Evolutionary conservation across 2,329 filamentous ascomycete genomes (phyloP).

Genomic region (Chaetomiaceae sp.): DNA sequence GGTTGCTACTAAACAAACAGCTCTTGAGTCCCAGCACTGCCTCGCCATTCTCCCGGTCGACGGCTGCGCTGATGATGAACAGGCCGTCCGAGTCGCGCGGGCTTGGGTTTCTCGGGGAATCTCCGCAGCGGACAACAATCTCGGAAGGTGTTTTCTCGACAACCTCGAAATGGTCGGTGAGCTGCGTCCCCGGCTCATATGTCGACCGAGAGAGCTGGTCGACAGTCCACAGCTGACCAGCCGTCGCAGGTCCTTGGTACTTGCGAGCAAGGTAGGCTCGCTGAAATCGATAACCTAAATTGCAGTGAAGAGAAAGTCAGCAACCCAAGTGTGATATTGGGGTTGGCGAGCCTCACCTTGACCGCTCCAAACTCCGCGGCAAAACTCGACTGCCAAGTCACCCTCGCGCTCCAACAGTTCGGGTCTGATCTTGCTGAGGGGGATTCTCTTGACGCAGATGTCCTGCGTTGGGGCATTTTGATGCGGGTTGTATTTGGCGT

Average conservation of each 20-base stretch:
- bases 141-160: constrained; percentile 56
- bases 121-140: constrained; percentile 62
- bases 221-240: constrained; percentile 56
- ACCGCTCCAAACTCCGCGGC: constrained; percentile 62
- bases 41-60: constrained; percentile 54
- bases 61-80: constrained; percentile 58
- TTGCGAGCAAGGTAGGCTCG: constrained; percentile 55
- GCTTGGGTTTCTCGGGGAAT: constrained; percentile 53
- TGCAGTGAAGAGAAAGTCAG: too few species aligned
- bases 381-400: constrained; percentile 59
- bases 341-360: constrained; percentile 46
- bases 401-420: constrained; percentile 57
- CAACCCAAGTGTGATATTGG: too few species aligned
- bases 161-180: constrained; percentile 70
- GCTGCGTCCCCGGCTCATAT: constrained; percentile 58
- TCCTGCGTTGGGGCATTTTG: constrained; percentile 61
- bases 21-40: constrained; percentile 64
- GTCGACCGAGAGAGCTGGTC: constrained; percentile 48
- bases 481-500: constrained; percentile 56
- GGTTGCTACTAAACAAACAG: constrained; percentile 49
- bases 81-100: constrained; percentile 59
- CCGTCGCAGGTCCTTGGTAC: constrained; percentile 51
- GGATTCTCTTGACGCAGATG: constrained; percentile 57
- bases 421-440: constrained; percentile 58
- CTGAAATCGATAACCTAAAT: constrained; percentile 53